Base-by-base conservation (phyloP, 2,329 filamentous ascomycete genomes). In the Ceratocystis diversiconidia region DNA sequence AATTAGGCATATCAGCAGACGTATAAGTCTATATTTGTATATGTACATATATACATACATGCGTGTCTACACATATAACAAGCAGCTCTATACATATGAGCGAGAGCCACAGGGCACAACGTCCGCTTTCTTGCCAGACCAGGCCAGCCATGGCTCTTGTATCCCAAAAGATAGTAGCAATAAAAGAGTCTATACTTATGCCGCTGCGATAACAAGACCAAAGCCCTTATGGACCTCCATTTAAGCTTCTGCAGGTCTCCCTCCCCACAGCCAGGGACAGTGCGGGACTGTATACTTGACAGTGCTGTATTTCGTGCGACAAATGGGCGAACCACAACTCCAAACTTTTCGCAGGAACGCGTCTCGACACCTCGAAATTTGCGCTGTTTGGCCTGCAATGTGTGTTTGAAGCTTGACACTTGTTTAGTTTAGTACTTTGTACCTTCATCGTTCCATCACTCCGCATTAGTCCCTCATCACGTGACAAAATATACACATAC, bases 401-500 rank as follows among this genome's bases (percentile, higher is more conserved):
- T 15, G 36, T 41, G 36, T 4, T 15, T 41, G 36, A 41, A 41
- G 36, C 36, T 41, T 12, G 10, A 1, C 36, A 4, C 36, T 12
- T 4, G 10, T 4, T 41, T 12, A 3, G 36, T 15, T 41, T 2
- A 41, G 36, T 15, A 12, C 36, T 41, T 41, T 41, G 36, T 15
- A 15, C 36, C 36, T 41, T 12, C 36, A 41, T 41, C 10, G 36
- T 41, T 12, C 12, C 36, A 36, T 36, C 32, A 32, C 30, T 36
- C 8, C 8, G 1, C 32, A 36, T 7, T 10, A 71, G 48, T 86
- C 88, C 28, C 25, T 15, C 22, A 2, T 62, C 36, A 62, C 41
- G 28, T 62, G 60, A 46, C 43, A 12, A 32, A 25, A n/a, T 36
- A 41, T 25, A 60, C n/a, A 15, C 8, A 5, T 8, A 12, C 10